phyloP scores from a whole-genome alignment of 495 filamentous ascomycete species.

The Neurospora sp. region DNA sequence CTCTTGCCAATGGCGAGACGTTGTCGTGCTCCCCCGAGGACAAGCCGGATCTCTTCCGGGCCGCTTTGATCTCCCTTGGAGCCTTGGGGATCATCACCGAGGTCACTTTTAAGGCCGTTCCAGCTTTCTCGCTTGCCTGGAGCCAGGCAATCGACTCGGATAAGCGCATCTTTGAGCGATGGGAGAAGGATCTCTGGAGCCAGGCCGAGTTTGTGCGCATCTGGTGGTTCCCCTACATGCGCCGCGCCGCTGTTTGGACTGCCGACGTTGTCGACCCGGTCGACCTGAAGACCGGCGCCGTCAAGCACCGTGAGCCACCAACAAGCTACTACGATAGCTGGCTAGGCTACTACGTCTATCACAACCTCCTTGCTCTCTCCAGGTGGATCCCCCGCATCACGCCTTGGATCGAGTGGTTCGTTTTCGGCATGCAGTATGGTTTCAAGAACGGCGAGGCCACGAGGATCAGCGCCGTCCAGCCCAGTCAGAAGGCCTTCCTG shows the following conservation, averaged over 20 bases:
- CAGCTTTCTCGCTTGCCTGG: slow-evolving; percentile 75
- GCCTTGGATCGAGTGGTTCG: slow-evolving; percentile 84
- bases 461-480: slow-evolving; percentile 57
- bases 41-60: slow-evolving; percentile 74
- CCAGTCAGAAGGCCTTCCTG: slow-evolving; percentile 65
- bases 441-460: slow-evolving; percentile 59
- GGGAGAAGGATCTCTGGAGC: slow-evolving; percentile 72
- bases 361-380: slow-evolving; percentile 70
- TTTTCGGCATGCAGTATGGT: slow-evolving; percentile 93
- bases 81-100: slow-evolving; percentile 87
- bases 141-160: slow-evolving; percentile 65
- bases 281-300: slow-evolving; percentile 47
- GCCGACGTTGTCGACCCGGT: slow-evolving; percentile 42
- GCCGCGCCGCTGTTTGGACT: slow-evolving; percentile 76
- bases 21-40: slow-evolving; percentile 61
- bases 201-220: slow-evolving; percentile 79
- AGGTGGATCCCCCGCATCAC: slow-evolving; percentile 71
- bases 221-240: slow-evolving; percentile 95
- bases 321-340: slow-evolving; percentile 66
- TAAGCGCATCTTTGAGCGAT: slow-evolving; percentile 53
- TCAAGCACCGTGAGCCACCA: slow-evolving; percentile 26
- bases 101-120: slow-evolving; percentile 70
- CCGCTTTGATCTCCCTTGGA: slow-evolving; percentile 77
- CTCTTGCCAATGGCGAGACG: slow-evolving; percentile 71
- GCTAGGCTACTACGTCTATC: slow-evolving; percentile 81